Percentiles rank a stretch among this genome's conserved stretches.
phyloP scores from a whole-genome alignment of 176 grass and related monocot genomes.

The Bolboschoenus planiculmis region DNA sequence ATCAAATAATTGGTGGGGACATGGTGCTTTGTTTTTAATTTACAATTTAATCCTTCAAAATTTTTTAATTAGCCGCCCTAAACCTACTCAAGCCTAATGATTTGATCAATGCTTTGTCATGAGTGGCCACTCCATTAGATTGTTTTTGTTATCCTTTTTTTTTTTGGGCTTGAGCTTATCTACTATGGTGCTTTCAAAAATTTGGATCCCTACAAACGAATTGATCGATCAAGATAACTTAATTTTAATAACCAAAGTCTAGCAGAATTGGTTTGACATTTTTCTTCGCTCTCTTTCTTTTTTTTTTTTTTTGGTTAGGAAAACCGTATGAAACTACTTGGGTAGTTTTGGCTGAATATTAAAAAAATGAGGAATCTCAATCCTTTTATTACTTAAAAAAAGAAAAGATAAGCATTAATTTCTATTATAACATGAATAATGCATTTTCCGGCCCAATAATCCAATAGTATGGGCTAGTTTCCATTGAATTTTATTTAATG shows the following conservation, averaged over 20 bases:
- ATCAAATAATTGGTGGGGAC: constrained; percentile 30
- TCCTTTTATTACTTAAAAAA: not conserved
- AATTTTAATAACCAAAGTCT: too few relatives aligned
- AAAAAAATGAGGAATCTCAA: too few relatives aligned
- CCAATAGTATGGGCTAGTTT: not conserved
- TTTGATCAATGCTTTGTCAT: constrained; percentile 23
- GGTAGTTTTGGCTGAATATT: too few relatives aligned
- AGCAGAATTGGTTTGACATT: too few relatives aligned
- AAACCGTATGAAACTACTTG: too few relatives aligned
- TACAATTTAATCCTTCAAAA: constrained; percentile 24
- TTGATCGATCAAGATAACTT: not conserved
- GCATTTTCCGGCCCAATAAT: not conserved
- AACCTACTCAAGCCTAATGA: constrained; percentile 40
- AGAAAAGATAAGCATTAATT: not conserved
- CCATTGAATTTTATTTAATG: not conserved
- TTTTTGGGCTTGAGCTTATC: not conserved
- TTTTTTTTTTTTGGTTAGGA: too few relatives aligned
- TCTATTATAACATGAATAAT: not conserved
- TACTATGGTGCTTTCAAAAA: not conserved
- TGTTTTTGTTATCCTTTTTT: not conserved
- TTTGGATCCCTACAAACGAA: not conserved
- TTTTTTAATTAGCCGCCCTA: constrained; percentile 63
- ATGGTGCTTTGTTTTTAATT: constrained; percentile 27
- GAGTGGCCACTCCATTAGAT: not conserved
- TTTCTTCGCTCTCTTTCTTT: too few relatives aligned